A percentile compares a stretch with the other conserved stretches of the same genome.
Evolutionary conservation across 2,329 filamentous ascomycete genomes (phyloP).

Genomic region (Chrysosporium queenslandicum): DNA sequence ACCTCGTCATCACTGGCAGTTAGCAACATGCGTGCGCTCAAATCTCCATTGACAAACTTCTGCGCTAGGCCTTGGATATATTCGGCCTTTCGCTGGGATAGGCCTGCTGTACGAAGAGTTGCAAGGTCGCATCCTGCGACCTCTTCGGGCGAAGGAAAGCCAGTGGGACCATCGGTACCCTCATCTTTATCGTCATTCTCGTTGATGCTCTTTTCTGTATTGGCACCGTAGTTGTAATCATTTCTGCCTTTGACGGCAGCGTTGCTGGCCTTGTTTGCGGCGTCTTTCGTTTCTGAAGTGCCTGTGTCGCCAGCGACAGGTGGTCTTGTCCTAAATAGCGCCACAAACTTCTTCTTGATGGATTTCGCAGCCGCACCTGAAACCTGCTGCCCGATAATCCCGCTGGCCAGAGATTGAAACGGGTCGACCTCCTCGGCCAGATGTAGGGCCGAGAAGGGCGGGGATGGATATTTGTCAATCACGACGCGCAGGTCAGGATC

Average conservation of each 20-base stretch:
- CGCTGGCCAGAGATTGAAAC: constrained; percentile 69
- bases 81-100: constrained; percentile 91
- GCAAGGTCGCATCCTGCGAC: constrained; percentile 56
- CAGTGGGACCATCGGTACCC: not conserved
- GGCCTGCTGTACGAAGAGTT: constrained; percentile 67
- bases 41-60: constrained; percentile 65
- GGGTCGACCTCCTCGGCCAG: constrained; percentile 80
- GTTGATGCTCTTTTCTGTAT: constrained; percentile 18
- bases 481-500: constrained; percentile 63
- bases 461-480: constrained; percentile 65
- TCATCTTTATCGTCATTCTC: constrained; percentile 1
- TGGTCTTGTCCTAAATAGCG: constrained; percentile 48
- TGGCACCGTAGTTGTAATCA: constrained; percentile 10
- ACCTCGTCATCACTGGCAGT: constrained; percentile 77
- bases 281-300: too few species aligned
- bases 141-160: constrained; percentile 66
- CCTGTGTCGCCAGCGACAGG: constrained; percentile 19
- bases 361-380: constrained; percentile 82
- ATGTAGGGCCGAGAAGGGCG: constrained; percentile 68
- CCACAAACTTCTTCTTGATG: constrained; percentile 77
- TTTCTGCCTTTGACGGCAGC: constrained; percentile 19
- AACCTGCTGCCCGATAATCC: constrained; percentile 94
- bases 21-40: constrained; percentile 65
- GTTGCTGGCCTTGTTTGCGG: too few species aligned
- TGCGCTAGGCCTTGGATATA: constrained; percentile 79